Base-by-base conservation (phyloP, 768 basidiomycete genomes). In the Mycena venus region DNA sequence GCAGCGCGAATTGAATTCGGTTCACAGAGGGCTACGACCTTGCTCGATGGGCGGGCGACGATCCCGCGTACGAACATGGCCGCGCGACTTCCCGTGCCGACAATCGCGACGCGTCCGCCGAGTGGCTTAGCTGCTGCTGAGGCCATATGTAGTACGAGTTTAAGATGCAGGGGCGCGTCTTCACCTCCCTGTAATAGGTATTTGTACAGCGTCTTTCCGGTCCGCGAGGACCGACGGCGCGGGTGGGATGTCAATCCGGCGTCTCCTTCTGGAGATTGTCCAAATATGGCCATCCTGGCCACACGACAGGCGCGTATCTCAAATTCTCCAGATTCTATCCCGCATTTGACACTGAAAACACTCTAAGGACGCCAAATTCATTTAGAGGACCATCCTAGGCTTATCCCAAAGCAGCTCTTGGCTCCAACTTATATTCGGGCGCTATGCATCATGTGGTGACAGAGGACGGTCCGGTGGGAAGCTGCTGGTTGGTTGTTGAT, bases 31-130 rank as follows among this genome's bases (percentile, higher is more conserved):
- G 86, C 88, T 15, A 89, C 88, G 31, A 89, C 80, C 42, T 75
- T 68, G 59, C 83, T 85, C 34, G 80, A 66, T 3, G 88, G 87
- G 9, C 89, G 84, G 40, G 81, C 87, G 42, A 86, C 82, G 55
- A 90, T 85, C 19, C 87, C 88, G 11, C 84, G 82, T 8, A 88
- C 82, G 83, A 86, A 90, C 82, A 89, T 87, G 66, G 85, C 84
- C 3, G 83, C 85, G 34, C 85, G 84, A 63, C 79, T 81, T 17
- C 86, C 86, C 17, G 84, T 85, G n/a, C 86, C 87, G 27, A 88
- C 83, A 61, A 87, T 80, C 23, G 85, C 86, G 47, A 85, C 81
- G 34, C 86, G 83, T 17, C 84, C 86, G 6, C 84, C 84, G 31
- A 84, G 79, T 27, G 69, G 74, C 79, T 72, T 70, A 31, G 66